phyloP scores from a whole-genome alignment of 1,139 yeast genomes.

The Meyerozyma athensensis region DNA sequence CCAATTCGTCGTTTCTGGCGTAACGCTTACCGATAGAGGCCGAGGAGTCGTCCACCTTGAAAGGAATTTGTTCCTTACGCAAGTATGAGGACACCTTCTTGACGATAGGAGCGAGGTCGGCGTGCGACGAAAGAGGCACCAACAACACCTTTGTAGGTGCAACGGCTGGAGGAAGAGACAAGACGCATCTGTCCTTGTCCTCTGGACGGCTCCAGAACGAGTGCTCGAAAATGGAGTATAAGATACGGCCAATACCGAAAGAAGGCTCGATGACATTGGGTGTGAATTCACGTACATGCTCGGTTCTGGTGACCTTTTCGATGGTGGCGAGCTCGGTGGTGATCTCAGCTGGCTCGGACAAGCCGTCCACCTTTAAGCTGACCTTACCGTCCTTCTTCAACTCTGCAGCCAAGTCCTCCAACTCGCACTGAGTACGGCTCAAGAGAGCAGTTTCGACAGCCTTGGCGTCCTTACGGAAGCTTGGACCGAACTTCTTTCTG shows the following conservation, averaged over 20 bases:
- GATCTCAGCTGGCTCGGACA: slow-evolving; percentile 58
- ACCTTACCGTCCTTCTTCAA: slow-evolving; percentile 62
- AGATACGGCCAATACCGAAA: slow-evolving; percentile 97
- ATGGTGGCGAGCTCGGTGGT: slow-evolving; percentile 69
- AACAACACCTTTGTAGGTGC: slow-evolving; percentile 97
- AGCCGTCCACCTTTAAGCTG: slow-evolving; percentile 54
- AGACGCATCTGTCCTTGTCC: slow-evolving; percentile 83
- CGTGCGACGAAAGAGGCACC: slow-evolving; percentile 87
- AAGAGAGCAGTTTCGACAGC: slow-evolving; percentile 77
- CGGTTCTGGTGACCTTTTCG: slow-evolving; percentile 73
- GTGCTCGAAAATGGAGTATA: slow-evolving; percentile 92
- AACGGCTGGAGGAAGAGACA: slow-evolving; percentile 91
- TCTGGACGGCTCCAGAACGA: slow-evolving; percentile 93
- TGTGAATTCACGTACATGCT: slow-evolving; percentile 90
- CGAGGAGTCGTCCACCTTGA: slow-evolving; percentile 95
- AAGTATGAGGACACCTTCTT: slow-evolving; percentile 63
- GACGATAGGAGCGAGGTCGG: slow-evolving; percentile 74
- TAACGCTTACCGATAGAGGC: slow-evolving; percentile 98
- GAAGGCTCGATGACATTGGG: slow-evolving; percentile 99
- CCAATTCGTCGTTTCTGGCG: slow-evolving; percentile 98
- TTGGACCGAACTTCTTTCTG: slow-evolving; percentile 96
- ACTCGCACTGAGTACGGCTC: slow-evolving; percentile 78
- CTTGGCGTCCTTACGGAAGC: slow-evolving; percentile 95
- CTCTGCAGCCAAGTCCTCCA: slow-evolving; percentile 71
- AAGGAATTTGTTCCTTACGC: slow-evolving; percentile 81